Conservation (phyloP, 192 early-diverging fungal species). For the Thoreauomyces humboldtii region DNA sequence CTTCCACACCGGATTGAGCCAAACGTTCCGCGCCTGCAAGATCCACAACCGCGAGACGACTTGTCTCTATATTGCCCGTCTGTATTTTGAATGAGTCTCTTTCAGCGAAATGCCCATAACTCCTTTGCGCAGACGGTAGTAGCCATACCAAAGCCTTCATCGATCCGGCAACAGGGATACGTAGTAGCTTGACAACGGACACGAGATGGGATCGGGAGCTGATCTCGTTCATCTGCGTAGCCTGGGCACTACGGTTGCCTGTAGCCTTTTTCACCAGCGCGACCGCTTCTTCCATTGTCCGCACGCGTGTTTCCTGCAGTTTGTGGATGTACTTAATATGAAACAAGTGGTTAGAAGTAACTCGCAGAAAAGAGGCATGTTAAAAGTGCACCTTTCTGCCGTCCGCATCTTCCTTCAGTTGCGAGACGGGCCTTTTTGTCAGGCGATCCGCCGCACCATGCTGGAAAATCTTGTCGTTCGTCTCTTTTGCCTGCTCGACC, state of each 20-base stretch:
- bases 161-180: background rate
- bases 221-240: slow-evolving; percentile 22
- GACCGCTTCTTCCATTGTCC: slow-evolving; percentile 1
- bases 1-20: slow-evolving; percentile 23
- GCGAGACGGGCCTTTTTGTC: background rate
- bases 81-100: background rate
- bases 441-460: background rate
- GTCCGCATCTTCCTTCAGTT: slow-evolving; percentile 18
- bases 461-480: slow-evolving; percentile 2
- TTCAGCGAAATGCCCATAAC: background rate
- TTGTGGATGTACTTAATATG: slow-evolving; percentile 21
- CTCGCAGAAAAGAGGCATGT: too few relatives aligned
- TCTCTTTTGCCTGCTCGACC: background rate
- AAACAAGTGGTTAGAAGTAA: too few relatives aligned
- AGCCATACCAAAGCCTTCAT: too few relatives aligned
- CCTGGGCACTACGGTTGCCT: slow-evolving; percentile 6
- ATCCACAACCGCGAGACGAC: slow-evolving; percentile 24
- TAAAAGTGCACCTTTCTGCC: slow-evolving; percentile 26
- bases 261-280: background rate
- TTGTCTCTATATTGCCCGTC: background rate
- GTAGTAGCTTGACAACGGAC: slow-evolving; percentile 21
- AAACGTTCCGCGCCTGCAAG: slow-evolving; percentile 27
- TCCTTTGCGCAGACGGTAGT: background rate
- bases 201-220: slow-evolving; percentile 31
- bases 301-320: slow-evolving; percentile 19